Base-by-base conservation (phyloP, 2,329 filamentous ascomycete species). In the Fusarium sp. region DNA sequence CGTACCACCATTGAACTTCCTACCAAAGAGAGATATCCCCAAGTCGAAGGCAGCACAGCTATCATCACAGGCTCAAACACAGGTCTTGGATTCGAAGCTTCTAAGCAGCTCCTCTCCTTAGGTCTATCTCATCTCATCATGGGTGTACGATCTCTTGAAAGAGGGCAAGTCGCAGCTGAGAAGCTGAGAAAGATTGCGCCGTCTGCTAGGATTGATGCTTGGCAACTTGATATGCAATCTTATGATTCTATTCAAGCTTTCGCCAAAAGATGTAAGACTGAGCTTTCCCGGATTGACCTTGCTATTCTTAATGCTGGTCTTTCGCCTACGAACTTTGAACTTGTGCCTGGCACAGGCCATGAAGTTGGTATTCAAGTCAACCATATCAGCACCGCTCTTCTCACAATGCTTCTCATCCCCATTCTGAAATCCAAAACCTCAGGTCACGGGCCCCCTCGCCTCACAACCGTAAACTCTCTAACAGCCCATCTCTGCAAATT, bases 241-340 rank as follows among this genome's bases (percentile, higher is more conserved):
- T 79, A 79, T 35, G 65, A 72, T 13, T 78, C 75, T 17, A 55
- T 79, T 13, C 64, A 71, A 10, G 44, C 58, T 0, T 79, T 79
- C 61, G 67, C 57, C 0, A 36, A 35, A 8, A 68, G 36, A 25
- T 77, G 75, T 10, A 53, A 67, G 17, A 18, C 22, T 3, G 61
- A 64, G 5, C 68, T 79, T 7, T 20, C 54, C 2, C 61, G 57
- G 1, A 69, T 79, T 10, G 77, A 78, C 41, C 65, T 75, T 31
- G 78, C 72, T 8, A 79, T 83, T 33, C 68, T 83, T 8, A 83
- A 83, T n/a, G 81, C 80, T 8, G 81, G 81, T 0, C 25, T 81
- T 0, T 50, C 54, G 1, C 68, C 68, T 5, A 17, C 67, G 1
- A 31, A 69, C 0, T 80, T 79, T n/a, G 47, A 65, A 2, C 66